Percentiles rank a stretch among this genome's conserved stretches.
Evolutionary conservation across 495 filamentous ascomycete species (phyloP).

Genomic region (Tuber magnatum): DNA sequence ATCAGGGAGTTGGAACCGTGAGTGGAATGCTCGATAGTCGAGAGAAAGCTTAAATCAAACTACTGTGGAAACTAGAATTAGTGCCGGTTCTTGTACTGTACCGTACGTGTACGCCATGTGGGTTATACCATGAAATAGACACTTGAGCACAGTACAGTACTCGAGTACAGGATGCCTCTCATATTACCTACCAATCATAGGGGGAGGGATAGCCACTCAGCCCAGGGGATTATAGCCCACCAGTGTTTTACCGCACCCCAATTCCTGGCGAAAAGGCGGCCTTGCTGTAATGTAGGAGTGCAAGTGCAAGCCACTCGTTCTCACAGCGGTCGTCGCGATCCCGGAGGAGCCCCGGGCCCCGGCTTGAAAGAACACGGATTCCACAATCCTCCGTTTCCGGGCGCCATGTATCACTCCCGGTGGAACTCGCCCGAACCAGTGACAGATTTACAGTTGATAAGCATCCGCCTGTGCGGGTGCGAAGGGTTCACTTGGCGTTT

Average conservation of each 20-base stretch:
- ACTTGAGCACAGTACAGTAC: too few species aligned
- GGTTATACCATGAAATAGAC: not conserved
- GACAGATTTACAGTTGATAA: not conserved
- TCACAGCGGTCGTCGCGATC: not conserved
- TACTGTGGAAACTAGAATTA: not conserved
- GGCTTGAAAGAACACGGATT: not conserved
- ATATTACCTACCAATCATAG: not conserved
- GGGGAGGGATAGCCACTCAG: not conserved
- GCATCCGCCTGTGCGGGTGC: not conserved
- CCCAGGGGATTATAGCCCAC: not conserved
- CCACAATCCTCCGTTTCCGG: not conserved
- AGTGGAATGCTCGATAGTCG: not conserved
- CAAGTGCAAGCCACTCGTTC: not conserved
- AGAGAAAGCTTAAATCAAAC: not conserved
- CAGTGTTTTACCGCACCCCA: not conserved
- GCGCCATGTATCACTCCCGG: not conserved
- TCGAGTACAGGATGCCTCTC: not conserved
- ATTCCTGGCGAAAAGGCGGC: not conserved
- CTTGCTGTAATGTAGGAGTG: not conserved
- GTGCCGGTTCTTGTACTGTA: not conserved
- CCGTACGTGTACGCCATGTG: not conserved
- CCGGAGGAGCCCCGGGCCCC: not conserved
- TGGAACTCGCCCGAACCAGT: not conserved
- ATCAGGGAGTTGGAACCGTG: not conserved
- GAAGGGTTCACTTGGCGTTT: not conserved